phyloP scores from a whole-genome alignment of 179 eudicot genomes.

The Spergularia azorica region DNA sequence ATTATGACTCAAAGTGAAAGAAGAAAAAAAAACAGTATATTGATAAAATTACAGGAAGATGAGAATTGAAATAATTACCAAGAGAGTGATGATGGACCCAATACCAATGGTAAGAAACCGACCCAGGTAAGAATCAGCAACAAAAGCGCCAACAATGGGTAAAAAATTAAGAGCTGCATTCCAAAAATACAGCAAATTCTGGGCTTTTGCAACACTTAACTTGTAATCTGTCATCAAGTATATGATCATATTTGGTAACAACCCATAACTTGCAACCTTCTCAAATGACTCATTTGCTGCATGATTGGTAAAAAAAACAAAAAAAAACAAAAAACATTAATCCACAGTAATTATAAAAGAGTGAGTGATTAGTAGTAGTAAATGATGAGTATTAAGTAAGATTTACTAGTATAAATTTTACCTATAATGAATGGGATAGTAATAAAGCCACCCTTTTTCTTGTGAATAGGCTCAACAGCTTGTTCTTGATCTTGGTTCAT shows the following conservation, averaged over 20 bases:
- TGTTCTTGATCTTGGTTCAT: conserved; percentile 20
- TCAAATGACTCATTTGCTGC: conserved; percentile 88
- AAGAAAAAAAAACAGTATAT: too few species aligned
- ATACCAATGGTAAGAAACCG: conserved; percentile 76
- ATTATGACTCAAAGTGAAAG: too few species aligned
- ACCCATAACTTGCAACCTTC: conserved; percentile 88
- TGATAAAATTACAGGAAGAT: too few species aligned
- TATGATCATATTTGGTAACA: conserved; percentile 74
- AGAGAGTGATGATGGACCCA: conserved; percentile 59
- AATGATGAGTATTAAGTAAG: neutral
- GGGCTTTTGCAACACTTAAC: conserved; percentile 54
- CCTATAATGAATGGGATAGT: conserved; percentile 55
- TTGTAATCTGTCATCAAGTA: conserved; percentile 69
- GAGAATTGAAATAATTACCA: conserved; percentile 42
- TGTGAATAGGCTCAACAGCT: neutral
- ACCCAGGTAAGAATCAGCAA: conserved; percentile 83
- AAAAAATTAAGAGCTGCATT: conserved; percentile 76
- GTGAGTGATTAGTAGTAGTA: too few species aligned
- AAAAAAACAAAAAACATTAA: neutral
- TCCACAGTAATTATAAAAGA: too few species aligned
- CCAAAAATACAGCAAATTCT: conserved; percentile 64
- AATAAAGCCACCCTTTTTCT: conserved; percentile 44
- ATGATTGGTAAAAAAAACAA: neutral
- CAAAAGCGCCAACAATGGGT: conserved; percentile 75
- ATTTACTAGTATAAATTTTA: too few species aligned